A percentile compares a stretch with the other conserved stretches of the same genome.
phyloP scores from a whole-genome alignment of 1,284 basidiomycete species.

The Ceratobasidium theobromae region DNA sequence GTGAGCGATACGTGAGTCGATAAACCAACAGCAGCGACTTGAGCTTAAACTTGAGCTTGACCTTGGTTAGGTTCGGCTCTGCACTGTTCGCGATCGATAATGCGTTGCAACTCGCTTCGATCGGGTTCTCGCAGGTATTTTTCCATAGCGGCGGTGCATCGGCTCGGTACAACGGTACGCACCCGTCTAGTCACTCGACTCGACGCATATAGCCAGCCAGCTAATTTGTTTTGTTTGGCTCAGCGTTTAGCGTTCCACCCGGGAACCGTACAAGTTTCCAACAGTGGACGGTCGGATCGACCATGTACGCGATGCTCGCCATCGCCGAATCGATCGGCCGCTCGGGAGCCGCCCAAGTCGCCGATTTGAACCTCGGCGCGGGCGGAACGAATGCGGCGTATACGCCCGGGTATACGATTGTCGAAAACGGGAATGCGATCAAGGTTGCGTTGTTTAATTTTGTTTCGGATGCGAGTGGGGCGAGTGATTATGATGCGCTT shows the following conservation, averaged over 20 bases:
- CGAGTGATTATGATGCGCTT: conserved; percentile 41
- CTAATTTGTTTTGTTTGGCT: not conserved
- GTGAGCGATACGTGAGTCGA: conserved; percentile 44
- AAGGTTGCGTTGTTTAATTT: conserved; percentile 45
- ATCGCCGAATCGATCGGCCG: conserved; percentile 44
- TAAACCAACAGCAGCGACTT: not conserved
- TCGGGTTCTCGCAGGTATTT: conserved; percentile 50
- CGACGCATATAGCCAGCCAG: not conserved
- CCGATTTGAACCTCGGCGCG: conserved; percentile 39
- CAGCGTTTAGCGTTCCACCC: conserved; percentile 39
- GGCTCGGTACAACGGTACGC: conserved; percentile 32
- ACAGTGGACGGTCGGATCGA: conserved; percentile 44
- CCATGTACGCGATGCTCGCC: conserved; percentile 45
- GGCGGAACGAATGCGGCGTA: conserved; percentile 3
- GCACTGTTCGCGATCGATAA: conserved; percentile 73
- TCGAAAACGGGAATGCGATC: conserved; percentile 41
- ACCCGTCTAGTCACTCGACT: too few species aligned
- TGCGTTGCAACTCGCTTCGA: conserved; percentile 60
- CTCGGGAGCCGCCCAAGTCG: conserved; percentile 41
- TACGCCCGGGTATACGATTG: conserved; percentile 37
- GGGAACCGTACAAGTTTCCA: conserved; percentile 32
- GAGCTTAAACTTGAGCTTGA: not conserved
- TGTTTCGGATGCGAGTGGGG: conserved; percentile 43
- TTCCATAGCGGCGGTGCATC: conserved; percentile 38
- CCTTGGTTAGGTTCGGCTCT: conserved; percentile 59